Evolutionary conservation across 371 early-diverging fungal species (phyloP), one percentile per base, ranked within the genome.

Genomic region (Chytridium lagenaria): DNA sequence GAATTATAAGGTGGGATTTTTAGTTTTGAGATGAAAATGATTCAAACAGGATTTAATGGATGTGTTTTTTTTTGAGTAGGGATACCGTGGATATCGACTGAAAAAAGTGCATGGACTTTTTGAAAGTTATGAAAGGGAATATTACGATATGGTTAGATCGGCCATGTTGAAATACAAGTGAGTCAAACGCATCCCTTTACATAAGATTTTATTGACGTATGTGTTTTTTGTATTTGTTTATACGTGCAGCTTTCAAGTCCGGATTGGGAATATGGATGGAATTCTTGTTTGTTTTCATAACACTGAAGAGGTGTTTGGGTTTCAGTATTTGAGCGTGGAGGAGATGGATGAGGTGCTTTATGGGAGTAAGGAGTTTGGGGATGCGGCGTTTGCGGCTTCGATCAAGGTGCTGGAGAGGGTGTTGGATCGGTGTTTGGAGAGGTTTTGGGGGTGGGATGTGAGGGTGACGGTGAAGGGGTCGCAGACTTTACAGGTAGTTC

Each of bases 181-280:
- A 38, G 57, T 51, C 34, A 12, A 37, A 52, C 26, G 3, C 33
- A 65, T 50, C 22, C 26, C 37, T 61, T 44, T 37, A 51, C 63
- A 1, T 69, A 33, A 34, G 34, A 22, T 49, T 31, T 15, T 33
- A 3, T 34, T 1, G 7, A 10, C 5, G 33, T 19, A 34, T 34
- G 3, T 5, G 23, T 51, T 34, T n/a, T 28, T 50, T 33, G 39
- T n/a, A 33, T 37, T 12, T 10, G 22, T 34, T 0, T 26, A 0
- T 50, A 22, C 39, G 57, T 23, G 28, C 67, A 89, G 90, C 80
- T 92, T 96, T 67, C 98, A 98, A 81, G 94, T 91, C 3, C 90
- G 96, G 2, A 94, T 98, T 65, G 98, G 98, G 0, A 88, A 92
- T 69, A 98, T 98, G 98, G 97, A 97, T 77, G 98, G 98, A 2